Conservation (phyloP, 148 eudicot species). For the Dysphania ambrosioides region DNA sequence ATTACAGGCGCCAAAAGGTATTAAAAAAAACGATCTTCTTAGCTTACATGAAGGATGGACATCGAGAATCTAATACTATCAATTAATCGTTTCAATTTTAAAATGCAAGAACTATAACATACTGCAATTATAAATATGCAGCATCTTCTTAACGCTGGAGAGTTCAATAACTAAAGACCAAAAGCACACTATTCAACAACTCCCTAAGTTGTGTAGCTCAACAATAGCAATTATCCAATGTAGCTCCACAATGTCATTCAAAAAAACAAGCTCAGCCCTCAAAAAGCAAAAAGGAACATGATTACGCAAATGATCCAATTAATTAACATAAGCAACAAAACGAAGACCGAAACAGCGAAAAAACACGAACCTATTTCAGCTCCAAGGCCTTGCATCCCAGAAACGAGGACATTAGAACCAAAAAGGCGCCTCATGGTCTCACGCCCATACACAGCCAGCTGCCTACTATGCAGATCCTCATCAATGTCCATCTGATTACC, state of each 20-base stretch:
- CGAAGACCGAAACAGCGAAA: no score
- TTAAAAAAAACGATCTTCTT: not conserved
- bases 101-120: not conserved
- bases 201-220: not conserved
- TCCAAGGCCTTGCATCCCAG: conserved; percentile 91
- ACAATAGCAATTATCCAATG: not conserved
- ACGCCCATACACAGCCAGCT: conserved; percentile 82
- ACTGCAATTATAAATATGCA: not conserved
- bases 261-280: not conserved
- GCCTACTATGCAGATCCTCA: conserved; percentile 93
- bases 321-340: not conserved
- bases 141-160: not conserved
- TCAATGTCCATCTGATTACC: conserved; percentile 54
- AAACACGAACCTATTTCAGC: conserved; percentile 63
- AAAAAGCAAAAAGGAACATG: no score
- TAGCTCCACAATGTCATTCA: not conserved
- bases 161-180: no score
- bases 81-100: no score
- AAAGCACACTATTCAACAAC: not conserved
- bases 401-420: conserved; percentile 65
- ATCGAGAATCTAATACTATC: no score
- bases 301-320: not conserved
- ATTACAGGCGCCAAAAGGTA: not conserved
- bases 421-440: conserved; percentile 79
- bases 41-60: not conserved